These are phyloP conservation scores for Dioscorea zingiberensis DNA, from an alignment of 106 monocot genomes.

Conservation along the genomic window DNA sequence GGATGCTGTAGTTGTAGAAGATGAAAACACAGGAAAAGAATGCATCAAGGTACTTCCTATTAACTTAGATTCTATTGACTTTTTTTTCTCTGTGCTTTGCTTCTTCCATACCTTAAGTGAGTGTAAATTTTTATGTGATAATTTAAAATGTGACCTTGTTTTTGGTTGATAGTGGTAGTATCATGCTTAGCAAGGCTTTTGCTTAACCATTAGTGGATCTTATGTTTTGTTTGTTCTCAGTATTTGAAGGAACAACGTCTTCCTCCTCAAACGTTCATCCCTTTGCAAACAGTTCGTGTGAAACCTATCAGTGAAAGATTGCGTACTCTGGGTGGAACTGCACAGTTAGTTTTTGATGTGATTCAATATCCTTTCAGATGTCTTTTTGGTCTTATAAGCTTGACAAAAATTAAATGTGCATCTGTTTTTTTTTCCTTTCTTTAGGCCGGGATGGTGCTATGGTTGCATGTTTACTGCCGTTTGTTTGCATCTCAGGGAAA, in stretches of 20 bases:
- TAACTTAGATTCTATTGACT: too few relatives aligned
- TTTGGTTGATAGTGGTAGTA: too few relatives aligned
- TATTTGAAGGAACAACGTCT: constrained; percentile 95
- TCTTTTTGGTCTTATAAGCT: not conserved
- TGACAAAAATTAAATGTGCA: too few relatives aligned
- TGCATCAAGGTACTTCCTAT: constrained; percentile 76
- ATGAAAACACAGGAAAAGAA: constrained; percentile 95
- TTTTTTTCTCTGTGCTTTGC: too few relatives aligned
- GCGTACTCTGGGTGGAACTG: constrained; percentile 88
- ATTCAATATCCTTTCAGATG: constrained; percentile 86
- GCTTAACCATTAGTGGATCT: not conserved
- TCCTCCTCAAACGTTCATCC: constrained; percentile 96
- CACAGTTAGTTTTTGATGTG: constrained; percentile 80
- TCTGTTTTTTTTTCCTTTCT: too few relatives aligned
- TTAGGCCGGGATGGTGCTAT: too few relatives aligned
- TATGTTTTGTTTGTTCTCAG: constrained; percentile 26
- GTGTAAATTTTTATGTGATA: too few relatives aligned
- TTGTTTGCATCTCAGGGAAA: too few relatives aligned
- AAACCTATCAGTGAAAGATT: constrained; percentile 81
- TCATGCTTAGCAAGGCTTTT: not conserved
- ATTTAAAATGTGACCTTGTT: too few relatives aligned
- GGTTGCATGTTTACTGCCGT: too few relatives aligned
- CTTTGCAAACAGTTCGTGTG: constrained; percentile 87
- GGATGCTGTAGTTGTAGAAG: constrained; percentile 99
- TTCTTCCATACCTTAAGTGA: too few relatives aligned